Conservation (phyloP, 2,329 filamentous ascomycete species). For the Reticulascus tulasneorum region DNA sequence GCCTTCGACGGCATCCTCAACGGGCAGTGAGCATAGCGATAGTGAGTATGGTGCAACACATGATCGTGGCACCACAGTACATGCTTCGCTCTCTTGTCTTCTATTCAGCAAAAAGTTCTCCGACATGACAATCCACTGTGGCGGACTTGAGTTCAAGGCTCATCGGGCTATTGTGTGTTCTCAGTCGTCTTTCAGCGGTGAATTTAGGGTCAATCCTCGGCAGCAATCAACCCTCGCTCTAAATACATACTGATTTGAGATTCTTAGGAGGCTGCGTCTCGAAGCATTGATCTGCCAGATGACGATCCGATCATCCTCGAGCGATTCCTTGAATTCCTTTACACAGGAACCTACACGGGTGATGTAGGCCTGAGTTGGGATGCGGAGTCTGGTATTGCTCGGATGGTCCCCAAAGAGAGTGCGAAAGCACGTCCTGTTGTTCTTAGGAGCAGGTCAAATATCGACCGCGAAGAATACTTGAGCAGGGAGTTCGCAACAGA, state of each 20-base stretch:
- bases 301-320: conserved; percentile 23
- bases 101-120: conserved; percentile 18
- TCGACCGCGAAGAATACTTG: too few species aligned
- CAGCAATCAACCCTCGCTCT: too few species aligned
- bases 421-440: too few species aligned
- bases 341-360: conserved; percentile 19
- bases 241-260: conserved; percentile 15
- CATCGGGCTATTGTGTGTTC: conserved; percentile 31
- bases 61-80: neutral
- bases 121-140: conserved; percentile 29
- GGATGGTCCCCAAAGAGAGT: conserved; percentile 5
- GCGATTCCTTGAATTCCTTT: conserved; percentile 25
- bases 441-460: too few species aligned
- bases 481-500: too few species aligned
- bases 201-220: too few species aligned
- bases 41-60: too few species aligned
- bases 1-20: too few species aligned
- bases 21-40: too few species aligned
- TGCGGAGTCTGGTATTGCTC: neutral
- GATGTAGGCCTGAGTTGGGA: neutral
- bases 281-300: conserved; percentile 20
- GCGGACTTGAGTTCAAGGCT: conserved; percentile 22
- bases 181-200: conserved; percentile 26
- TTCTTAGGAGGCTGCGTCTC: conserved; percentile 14
- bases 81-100: neutral